Base-by-base conservation (phyloP, 1,284 basidiomycete species). In the Irpex sp. region DNA sequence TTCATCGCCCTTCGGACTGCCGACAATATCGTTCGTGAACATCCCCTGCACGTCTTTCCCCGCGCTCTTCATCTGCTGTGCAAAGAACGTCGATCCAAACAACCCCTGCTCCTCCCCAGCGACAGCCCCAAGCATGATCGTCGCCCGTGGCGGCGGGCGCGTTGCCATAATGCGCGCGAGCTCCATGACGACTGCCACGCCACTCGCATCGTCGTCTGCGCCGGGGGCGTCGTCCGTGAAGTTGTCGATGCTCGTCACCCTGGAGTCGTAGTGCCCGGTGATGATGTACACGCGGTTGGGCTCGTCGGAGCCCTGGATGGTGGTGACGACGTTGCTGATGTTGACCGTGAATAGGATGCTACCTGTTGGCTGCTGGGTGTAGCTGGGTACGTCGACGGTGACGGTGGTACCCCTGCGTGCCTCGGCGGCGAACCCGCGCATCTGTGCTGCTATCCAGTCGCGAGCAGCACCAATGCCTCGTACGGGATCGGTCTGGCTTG, bases 101-200 rank as follows among this genome's bases (percentile, higher is more conserved):
- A 83, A 68, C 4, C 79, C 80, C 64, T 84, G 82, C 65, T 83
- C 81, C 67, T 83, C 81, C 18, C 80, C 81, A 2, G 80, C 79
- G 5, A 83, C 80, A 14, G 77, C 79, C 1, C 74, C 77, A 48
- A 83, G 80, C 66, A 83, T 77, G 62, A 83, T 80, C 2, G 81
- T 83, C n/a, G 82, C 80, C 4, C 72, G 72, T 1, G 80, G 75
- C 16, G 73, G 67, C 23, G 69, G 62, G 53, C 77, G 75, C 21
- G 72, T 75, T 10, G 80, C 77, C 73, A 83, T 76, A 4, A 83
- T 73, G 19, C 82, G 72, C 3, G 79, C 77, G 8, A 83, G 70
- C 66, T 83, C 81, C 74, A 83, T 76, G 0, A 78, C 77, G 23
- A 83, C 74, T 5, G 82, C 81, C 19, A 83, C 81, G 1, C 82